Evolutionary conservation across 2,329 filamentous ascomycete species (phyloP), one percentile per base, ranked within the genome.

Genomic region (Pseudocercospora musae): DNA sequence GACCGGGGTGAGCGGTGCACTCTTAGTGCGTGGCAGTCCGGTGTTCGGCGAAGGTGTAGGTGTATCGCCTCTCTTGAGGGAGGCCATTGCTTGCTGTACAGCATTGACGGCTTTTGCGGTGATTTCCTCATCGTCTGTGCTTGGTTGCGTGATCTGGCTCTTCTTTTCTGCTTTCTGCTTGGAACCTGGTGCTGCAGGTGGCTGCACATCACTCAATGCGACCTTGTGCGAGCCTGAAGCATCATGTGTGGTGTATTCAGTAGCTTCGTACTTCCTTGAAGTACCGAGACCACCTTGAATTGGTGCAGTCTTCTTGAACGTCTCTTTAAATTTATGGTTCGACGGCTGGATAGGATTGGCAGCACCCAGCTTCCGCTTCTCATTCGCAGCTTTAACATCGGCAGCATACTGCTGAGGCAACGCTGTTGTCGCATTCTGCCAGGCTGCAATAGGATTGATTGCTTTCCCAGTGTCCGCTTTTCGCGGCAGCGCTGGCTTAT

Each of bases 41-140:
- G 56, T 53, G 33, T 59, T 64, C 13, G 63, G 53, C 8, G 60
- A 57, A 4, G 61, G 56, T 11, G 59, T 60, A 40, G 64, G 64
- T 27, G 31, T 59, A 8, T 49, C 10, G 25, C 33, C 62, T 21
- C 56, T 33, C 33, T 61, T 59, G 27, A 67, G 42, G 4, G 59
- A 53, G 52, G 65, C 65, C 53, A 63, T 58, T 20, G 65, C 65
- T n/a, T 56, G 58, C 48, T 62, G 58, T 3, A 67, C 63, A 52
- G 65, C 65, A 42, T 62, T 65, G 20, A 64, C 65, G 8, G 65
- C 65, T 29, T 64, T 53, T n/a, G 56, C 54, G 1, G 60, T 60
- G 8, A 37, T 58, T 6, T 54, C 50, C 13, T 60, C 62, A 18
- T 46, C 25, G 23, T 55, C 48, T 4, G 58, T 33, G 13, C 27